These are phyloP conservation scores for Penicillium desertorum DNA, from an alignment of 495 filamentous ascomycete species.

Conservation along the genomic window DNA sequence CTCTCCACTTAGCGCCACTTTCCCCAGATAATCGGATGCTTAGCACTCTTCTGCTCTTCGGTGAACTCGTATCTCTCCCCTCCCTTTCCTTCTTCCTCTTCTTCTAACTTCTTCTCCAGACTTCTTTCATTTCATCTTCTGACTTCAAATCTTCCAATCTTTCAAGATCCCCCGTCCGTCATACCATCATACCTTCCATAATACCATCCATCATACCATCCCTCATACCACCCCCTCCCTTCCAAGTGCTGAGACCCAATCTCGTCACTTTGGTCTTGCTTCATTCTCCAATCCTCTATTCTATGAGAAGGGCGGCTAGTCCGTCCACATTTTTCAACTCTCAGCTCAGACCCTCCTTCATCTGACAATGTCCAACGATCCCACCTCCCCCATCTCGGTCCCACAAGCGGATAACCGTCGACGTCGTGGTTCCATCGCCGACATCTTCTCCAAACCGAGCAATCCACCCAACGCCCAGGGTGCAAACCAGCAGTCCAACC, in stretches of 20 bases:
- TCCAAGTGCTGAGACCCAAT: background rate
- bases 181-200: background rate
- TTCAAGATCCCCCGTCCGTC: background rate
- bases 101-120: background rate
- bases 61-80: background rate
- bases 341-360: slow-evolving; percentile 7
- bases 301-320: slow-evolving; percentile 36
- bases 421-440: slow-evolving; percentile 52
- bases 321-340: slow-evolving; percentile 26
- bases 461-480: slow-evolving; percentile 36
- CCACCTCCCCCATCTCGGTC: slow-evolving; percentile 49
- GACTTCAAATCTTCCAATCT: background rate
- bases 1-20: slow-evolving; percentile 17
- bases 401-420: slow-evolving; percentile 40
- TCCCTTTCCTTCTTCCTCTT: slow-evolving; percentile 5
- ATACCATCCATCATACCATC: background rate
- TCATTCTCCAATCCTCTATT: slow-evolving; percentile 3
- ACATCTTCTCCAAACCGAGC: slow-evolving; percentile 45
- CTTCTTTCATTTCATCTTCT: background rate
- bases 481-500: slow-evolving; percentile 43
- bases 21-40: slow-evolving; percentile 14
- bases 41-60: background rate
- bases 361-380: slow-evolving; percentile 50
- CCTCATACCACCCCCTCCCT: background rate
- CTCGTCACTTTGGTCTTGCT: slow-evolving; percentile 4